These are phyloP conservation scores for Corylus avellana DNA, from an alignment of 306 rosid genomes.

Conservation along the genomic window DNA sequence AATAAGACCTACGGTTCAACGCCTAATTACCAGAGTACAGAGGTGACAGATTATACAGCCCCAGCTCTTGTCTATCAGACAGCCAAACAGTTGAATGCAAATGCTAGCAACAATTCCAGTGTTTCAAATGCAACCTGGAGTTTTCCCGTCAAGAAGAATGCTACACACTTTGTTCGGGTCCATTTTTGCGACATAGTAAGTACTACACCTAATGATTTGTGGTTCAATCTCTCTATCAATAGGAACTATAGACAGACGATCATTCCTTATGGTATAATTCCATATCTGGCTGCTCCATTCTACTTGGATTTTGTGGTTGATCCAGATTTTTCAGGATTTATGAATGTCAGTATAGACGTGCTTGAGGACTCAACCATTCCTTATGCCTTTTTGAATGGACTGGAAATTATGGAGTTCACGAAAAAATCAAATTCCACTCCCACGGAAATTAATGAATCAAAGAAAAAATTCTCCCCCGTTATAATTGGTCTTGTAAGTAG, in stretches of 20 bases:
- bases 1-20: fast-evolving
- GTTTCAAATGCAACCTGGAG: conserved; percentile 29
- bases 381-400: conserved; percentile 37
- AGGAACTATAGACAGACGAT: fast-evolving
- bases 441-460: background rate
- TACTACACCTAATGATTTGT: fast-evolving
- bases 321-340: conserved; percentile 23
- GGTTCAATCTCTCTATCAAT: conserved; percentile 3
- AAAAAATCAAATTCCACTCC: background rate
- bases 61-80: conserved; percentile 34
- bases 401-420: conserved; percentile 45
- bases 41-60: background rate
- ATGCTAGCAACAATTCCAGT: fast-evolving
- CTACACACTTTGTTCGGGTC: conserved; percentile 26
- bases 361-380: fast-evolving
- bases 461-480: background rate
- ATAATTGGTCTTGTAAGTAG: conserved; percentile 27
- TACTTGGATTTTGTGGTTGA: conserved; percentile 33
- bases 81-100: background rate
- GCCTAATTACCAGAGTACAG: background rate
- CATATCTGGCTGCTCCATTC: conserved; percentile 7
- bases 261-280: fast-evolving
- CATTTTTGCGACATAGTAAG: conserved; percentile 37
- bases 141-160: conserved; percentile 32
- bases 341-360: conserved; percentile 15